phyloP scores from a whole-genome alignment of 2,329 filamentous ascomycete genomes.

The Bertia moriformis region DNA sequence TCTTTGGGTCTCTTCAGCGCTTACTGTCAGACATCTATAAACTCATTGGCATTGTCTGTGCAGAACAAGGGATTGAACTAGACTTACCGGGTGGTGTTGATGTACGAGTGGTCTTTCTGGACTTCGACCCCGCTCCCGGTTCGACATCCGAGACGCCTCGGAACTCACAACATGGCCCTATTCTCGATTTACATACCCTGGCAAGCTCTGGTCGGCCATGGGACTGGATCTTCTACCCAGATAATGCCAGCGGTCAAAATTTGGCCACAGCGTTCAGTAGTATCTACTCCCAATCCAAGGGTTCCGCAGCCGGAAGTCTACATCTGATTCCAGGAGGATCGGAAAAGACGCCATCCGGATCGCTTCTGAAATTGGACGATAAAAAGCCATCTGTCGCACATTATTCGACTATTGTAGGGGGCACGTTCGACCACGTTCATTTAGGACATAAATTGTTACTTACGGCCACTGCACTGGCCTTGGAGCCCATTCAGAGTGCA shows the following conservation, averaged over 20 bases:
- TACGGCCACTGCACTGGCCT: not conserved
- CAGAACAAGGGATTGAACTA: not conserved
- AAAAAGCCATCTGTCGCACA: not conserved
- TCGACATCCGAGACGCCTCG: not conserved
- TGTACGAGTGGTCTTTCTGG: not conserved
- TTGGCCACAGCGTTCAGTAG: not conserved
- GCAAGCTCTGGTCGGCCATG: not conserved
- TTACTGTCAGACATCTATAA: not conserved
- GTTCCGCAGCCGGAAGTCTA: not conserved
- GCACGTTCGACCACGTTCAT: constrained; percentile 1
- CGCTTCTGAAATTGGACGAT: not conserved
- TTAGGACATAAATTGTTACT: not conserved
- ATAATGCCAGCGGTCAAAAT: not conserved
- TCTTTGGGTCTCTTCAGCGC: not conserved
- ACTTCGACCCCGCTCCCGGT: not conserved
- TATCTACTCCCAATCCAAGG: not conserved
- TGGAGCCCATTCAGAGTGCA: not conserved
- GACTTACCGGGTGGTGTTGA: not conserved
- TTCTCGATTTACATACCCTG: not conserved
- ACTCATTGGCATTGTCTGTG: not conserved
- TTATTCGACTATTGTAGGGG: not conserved
- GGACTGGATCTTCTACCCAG: not conserved
- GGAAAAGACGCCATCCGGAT: not conserved
- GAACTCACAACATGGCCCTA: not conserved
- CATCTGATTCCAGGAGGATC: not conserved